Evolutionary conservation across 495 filamentous ascomycete species (phyloP).

Genomic region (Melanomma pulvis-pyrius): DNA sequence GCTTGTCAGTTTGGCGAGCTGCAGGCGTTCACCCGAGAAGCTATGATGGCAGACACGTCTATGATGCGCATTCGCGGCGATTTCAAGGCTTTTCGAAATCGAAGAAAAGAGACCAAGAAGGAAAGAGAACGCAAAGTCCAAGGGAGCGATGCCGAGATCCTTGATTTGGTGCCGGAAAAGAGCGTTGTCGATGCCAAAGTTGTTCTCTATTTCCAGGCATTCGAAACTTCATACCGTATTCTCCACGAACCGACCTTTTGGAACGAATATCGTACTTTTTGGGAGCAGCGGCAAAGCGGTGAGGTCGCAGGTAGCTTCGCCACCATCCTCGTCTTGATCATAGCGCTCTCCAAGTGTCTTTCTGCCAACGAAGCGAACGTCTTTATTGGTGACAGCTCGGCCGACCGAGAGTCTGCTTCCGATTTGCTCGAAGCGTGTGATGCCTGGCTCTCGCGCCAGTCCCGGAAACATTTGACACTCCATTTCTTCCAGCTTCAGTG

Average conservation of each 20-base stretch:
- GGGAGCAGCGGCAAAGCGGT: slow-evolving; percentile 36
- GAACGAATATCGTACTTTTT: slow-evolving; percentile 27
- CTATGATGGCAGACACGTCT: slow-evolving; percentile 42
- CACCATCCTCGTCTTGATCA: slow-evolving; percentile 45
- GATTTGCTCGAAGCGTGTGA: slow-evolving; percentile 48
- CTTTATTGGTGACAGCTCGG: slow-evolving; percentile 48
- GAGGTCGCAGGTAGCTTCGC: slow-evolving; percentile 32
- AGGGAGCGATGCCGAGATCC: slow-evolving; percentile 25
- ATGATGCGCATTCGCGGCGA: slow-evolving; percentile 50
- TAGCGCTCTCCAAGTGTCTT: slow-evolving; percentile 37
- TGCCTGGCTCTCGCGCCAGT: slow-evolving; percentile 45
- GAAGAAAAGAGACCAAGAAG: not conserved
- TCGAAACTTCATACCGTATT: slow-evolving; percentile 27
- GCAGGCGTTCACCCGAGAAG: slow-evolving; percentile 49
- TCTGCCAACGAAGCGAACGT: not conserved
- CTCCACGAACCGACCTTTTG: slow-evolving; percentile 33
- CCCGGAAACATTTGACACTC: slow-evolving; percentile 44
- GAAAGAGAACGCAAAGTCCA: slow-evolving; percentile 2
- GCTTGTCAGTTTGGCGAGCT: slow-evolving; percentile 53
- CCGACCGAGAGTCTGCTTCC: slow-evolving; percentile 45
- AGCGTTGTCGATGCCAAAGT: slow-evolving; percentile 9
- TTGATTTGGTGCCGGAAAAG: slow-evolving; percentile 22
- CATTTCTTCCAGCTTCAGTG: slow-evolving; percentile 33
- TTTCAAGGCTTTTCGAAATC: slow-evolving; percentile 36
- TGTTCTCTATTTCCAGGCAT: slow-evolving; percentile 21